phyloP scores from a whole-genome alignment of 371 early-diverging fungal species.

The Dinochytrium kinnereticum region DNA sequence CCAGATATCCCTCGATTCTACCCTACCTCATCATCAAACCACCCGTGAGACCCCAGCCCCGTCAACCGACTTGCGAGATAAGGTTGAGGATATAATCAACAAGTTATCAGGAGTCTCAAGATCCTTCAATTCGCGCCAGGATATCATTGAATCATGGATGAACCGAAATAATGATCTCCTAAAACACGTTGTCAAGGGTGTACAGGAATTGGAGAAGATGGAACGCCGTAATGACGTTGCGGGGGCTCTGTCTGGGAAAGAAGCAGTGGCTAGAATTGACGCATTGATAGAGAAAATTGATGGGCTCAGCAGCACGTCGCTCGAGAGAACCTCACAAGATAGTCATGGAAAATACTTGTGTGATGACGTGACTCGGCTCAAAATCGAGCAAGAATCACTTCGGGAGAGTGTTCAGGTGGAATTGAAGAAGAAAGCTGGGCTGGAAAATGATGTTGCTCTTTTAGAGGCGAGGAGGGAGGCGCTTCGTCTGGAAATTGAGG shows the following conservation, averaged over 20 bases:
- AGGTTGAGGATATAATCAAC: constrained; percentile 14
- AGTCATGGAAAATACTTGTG: background rate
- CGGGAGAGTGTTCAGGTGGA: background rate
- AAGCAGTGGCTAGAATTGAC: constrained; percentile 14
- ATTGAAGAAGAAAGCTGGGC: constrained; percentile 1
- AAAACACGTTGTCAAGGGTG: constrained; percentile 30
- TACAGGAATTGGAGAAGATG: constrained; percentile 29
- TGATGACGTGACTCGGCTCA: too few relatives aligned
- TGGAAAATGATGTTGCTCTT: constrained; percentile 1
- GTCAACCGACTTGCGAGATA: constrained; percentile 13
- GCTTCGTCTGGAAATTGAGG: constrained; percentile 3
- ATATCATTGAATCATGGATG: constrained; percentile 33
- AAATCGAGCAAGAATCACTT: too few relatives aligned
- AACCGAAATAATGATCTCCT: constrained; percentile 25
- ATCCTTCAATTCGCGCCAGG: constrained; percentile 20
- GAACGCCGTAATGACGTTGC: constrained; percentile 11
- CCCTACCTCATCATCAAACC: background rate
- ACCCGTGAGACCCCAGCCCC: background rate
- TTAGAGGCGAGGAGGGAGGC: background rate
- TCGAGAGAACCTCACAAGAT: background rate
- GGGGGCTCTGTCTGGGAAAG: background rate
- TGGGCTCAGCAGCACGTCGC: too few relatives aligned
- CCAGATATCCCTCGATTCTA: too few relatives aligned
- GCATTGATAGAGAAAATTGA: constrained; percentile 6
- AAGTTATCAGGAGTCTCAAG: constrained; percentile 15